Evolutionary conservation across 352 stramenopile species (phyloP).

Genomic region (Phytophthora meadii): DNA sequence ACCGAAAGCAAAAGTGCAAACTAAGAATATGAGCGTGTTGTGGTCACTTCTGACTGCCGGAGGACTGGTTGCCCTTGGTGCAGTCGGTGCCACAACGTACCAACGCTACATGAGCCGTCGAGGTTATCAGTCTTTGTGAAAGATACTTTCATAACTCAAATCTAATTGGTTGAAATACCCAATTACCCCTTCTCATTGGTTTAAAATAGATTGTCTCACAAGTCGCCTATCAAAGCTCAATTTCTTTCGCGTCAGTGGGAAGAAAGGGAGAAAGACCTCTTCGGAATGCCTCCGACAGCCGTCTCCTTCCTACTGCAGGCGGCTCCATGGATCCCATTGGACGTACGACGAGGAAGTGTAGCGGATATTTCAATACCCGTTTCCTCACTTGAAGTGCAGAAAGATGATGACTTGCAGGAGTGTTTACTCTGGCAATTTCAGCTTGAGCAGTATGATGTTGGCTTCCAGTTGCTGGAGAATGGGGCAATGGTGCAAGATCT

Average conservation of each 20-base stretch:
- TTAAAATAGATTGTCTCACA: conserved; percentile 30
- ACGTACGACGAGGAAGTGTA: conserved; percentile 59
- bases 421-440: conserved; percentile 71
- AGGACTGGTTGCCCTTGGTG: conserved; percentile 47
- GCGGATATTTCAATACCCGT: conserved; percentile 55
- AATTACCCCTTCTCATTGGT: conserved; percentile 37
- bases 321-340: conserved; percentile 52
- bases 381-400: conserved; percentile 10
- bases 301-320: conserved; percentile 64
- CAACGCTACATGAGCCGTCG: conserved; percentile 53
- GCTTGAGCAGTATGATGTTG: conserved; percentile 66
- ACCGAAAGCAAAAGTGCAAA: conserved; percentile 3
- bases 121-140: conserved; percentile 52
- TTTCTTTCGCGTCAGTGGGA: conserved; percentile 27
- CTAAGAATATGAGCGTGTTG: conserved; percentile 7
- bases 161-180: conserved; percentile 18
- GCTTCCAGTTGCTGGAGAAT: conserved; percentile 68
- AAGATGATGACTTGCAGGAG: conserved; percentile 27
- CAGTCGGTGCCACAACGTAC: conserved; percentile 48
- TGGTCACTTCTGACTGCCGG: conserved; percentile 50
- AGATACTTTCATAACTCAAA: background rate
- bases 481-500: conserved; percentile 38
- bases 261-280: conserved; percentile 9
- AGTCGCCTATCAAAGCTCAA: conserved; percentile 15
- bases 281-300: conserved; percentile 29